Percentiles rank a stretch among this genome's conserved stretches.
Conservation (phyloP, 2,329 filamentous ascomycete species). For the Xylariales sp. region DNA sequence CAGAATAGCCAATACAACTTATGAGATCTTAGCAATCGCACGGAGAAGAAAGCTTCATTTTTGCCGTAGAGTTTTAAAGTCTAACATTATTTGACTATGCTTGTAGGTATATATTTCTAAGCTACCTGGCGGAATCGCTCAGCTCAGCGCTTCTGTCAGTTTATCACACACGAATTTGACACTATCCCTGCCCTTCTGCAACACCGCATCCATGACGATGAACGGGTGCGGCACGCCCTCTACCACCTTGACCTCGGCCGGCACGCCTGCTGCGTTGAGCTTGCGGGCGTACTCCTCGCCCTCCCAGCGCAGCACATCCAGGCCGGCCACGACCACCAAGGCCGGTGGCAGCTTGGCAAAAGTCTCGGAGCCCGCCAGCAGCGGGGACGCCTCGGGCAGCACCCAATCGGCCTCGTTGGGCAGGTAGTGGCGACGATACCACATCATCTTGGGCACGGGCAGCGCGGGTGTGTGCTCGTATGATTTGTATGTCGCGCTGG, state of each 20-base stretch:
- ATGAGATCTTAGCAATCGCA: too few relatives aligned
- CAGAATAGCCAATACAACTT: too few relatives aligned
- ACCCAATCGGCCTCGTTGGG: conserved; percentile 39
- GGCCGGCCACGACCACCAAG: conserved; percentile 47
- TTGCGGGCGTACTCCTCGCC: conserved; percentile 47
- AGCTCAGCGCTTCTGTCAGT: too few relatives aligned
- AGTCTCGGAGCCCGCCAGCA: conserved; percentile 45
- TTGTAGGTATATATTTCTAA: too few relatives aligned
- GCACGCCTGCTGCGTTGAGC: conserved; percentile 39
- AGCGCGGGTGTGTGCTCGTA: conserved; percentile 48
- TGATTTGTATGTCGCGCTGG: conserved; percentile 43
- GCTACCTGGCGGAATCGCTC: too few relatives aligned
- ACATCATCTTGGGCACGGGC: conserved; percentile 53
- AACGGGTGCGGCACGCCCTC: conserved; percentile 55
- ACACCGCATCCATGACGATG: conserved; percentile 51
- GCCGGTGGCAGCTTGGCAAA: conserved; percentile 47
- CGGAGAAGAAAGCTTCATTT: too few relatives aligned
- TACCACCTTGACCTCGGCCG: conserved; percentile 44
- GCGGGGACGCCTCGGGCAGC: conserved; percentile 48
- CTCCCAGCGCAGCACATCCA: conserved; percentile 53
- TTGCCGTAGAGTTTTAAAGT: too few relatives aligned
- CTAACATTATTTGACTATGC: too few relatives aligned
- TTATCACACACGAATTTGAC: too few relatives aligned
- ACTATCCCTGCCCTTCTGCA: too few relatives aligned
- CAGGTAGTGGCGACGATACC: conserved; percentile 56